Base-by-base conservation (phyloP, 2,329 filamentous ascomycete genomes). In the Aspergillus calidoustus region DNA sequence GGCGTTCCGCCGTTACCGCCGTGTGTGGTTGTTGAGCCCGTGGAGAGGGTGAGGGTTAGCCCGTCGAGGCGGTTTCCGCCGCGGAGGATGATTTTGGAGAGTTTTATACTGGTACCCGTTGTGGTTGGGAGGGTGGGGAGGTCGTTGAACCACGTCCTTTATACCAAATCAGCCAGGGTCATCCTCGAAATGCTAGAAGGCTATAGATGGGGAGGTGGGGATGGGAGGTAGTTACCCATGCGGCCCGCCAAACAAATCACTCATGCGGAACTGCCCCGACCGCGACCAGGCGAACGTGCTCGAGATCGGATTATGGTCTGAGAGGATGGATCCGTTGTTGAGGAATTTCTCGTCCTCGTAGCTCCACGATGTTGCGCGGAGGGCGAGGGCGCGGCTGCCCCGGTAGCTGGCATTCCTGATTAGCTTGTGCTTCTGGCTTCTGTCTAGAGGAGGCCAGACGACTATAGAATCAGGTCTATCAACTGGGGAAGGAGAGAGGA, bases 221-320 rank as follows among this genome's bases (percentile, higher is more conserved):
- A 43, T 8, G 34, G 7, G 17, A 11, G 31, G 19, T 15, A 22
- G 60, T 22, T 64, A 68, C 66, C 66, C 71, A 43, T 73, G 69
- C 0, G 71, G 71, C 2, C 71, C 71, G 44, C 71, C 71, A 5
- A 68, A 72, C 44, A 72, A 63, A 46, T 68, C 65, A 58, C 66
- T 73, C 59, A 67, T 68, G 63, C 81, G 81, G 82, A 66, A 79
- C 76, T 69, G 87, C 82, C 68, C 83, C 77, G n/a, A 85, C 82
- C n/a, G 80, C 76, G 59, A 47, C 68, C 69, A 71, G 38, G 66
- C 67, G 6, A 73, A 72, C 41, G 66, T 68, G 8, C 64, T 62
- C 1, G 68, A 53, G 17, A 90, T 78, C 1, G 87, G 87, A 73
- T 90, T 88, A 70, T 90, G 87, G 71, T 90, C 88, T 1, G 84